These are phyloP conservation scores for Cicer arietinum DNA, from an alignment of 306 rosid genomes.

Conservation along the genomic window DNA sequence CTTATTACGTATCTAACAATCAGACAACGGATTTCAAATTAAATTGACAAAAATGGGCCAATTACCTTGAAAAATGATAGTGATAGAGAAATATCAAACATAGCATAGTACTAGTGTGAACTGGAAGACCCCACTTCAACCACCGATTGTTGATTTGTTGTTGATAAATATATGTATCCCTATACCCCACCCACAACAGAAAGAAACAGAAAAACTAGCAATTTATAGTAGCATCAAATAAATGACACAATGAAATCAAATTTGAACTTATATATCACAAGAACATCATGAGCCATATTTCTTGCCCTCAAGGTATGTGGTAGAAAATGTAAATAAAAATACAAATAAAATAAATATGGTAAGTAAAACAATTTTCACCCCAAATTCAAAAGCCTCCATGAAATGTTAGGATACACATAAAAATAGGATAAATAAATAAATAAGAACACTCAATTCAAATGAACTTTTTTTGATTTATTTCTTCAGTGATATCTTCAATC, in stretches of 20 bases:
- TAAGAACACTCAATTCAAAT: conserved; percentile 56
- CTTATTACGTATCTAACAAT: neutral
- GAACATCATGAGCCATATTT: conserved; percentile 27
- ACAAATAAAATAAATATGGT: conserved; percentile 43
- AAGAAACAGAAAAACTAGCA: neutral
- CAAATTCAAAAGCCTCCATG: conserved; percentile 52
- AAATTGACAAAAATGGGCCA: neutral
- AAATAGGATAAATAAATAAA: conserved; percentile 50
- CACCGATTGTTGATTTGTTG: conserved; percentile 3
- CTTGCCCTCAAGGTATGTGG: conserved; percentile 34
- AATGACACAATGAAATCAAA: conserved; percentile 21
- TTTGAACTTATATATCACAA: conserved; percentile 41
- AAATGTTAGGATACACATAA: conserved; percentile 44
- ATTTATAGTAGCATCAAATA: conserved; percentile 20
- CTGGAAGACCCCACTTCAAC: conserved; percentile 45
- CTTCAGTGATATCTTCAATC: conserved; percentile 40
- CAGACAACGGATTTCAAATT: neutral
- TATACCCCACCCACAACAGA: neutral
- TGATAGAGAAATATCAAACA: conserved; percentile 5
- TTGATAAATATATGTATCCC: neutral
- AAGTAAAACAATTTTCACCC: conserved; percentile 52
- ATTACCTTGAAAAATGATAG: conserved; percentile 16
- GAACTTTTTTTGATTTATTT: conserved; percentile 42
- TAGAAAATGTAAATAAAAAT: conserved; percentile 40
- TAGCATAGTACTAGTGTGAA: conserved; percentile 18